Percentiles rank a stretch among this genome's conserved stretches.
Conservation (phyloP, 331 rosid species). For the Spiraea crenata region DNA sequence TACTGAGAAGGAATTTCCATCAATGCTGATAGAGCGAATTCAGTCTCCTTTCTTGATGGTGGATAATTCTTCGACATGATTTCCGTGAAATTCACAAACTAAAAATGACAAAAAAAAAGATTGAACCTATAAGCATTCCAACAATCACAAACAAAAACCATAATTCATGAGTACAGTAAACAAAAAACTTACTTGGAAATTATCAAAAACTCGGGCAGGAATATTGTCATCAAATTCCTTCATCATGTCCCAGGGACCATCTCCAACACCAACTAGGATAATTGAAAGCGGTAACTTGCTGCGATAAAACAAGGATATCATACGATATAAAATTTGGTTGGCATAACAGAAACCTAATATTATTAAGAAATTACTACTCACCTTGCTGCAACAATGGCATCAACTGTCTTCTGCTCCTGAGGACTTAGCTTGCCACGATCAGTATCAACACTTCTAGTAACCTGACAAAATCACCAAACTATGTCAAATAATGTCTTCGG, state of each 20-base stretch:
- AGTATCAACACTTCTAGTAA: conserved; percentile 66
- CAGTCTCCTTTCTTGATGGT: conserved; percentile 67
- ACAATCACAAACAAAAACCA: background rate
- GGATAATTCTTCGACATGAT: conserved; percentile 70
- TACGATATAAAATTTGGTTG: conserved; percentile 21
- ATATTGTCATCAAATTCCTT: conserved; percentile 84
- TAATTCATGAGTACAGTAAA: conserved; percentile 10
- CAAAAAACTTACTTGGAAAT: conserved; percentile 63
- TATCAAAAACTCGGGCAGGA: conserved; percentile 80
- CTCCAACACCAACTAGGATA: conserved; percentile 87
- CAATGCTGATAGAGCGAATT: conserved; percentile 81
- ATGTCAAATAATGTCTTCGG: background rate
- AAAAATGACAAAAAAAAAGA: conserved; percentile 22
- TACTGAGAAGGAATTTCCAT: conserved; percentile 97
- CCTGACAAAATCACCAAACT: conserved; percentile 29
- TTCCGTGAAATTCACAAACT: conserved; percentile 83
- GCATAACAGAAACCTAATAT: background rate
- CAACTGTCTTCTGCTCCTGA: conserved; percentile 78
- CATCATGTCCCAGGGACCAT: conserved; percentile 99
- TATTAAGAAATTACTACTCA: conserved; percentile 22
- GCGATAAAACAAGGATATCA: conserved; percentile 25
- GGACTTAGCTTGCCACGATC: conserved; percentile 65
- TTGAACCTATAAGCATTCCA: conserved; percentile 9
- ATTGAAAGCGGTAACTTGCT: conserved; percentile 86
- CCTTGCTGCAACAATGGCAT: conserved; percentile 93